Evolutionary conservation across 495 filamentous ascomycete species (phyloP).

Genomic region (Podospora australis): DNA sequence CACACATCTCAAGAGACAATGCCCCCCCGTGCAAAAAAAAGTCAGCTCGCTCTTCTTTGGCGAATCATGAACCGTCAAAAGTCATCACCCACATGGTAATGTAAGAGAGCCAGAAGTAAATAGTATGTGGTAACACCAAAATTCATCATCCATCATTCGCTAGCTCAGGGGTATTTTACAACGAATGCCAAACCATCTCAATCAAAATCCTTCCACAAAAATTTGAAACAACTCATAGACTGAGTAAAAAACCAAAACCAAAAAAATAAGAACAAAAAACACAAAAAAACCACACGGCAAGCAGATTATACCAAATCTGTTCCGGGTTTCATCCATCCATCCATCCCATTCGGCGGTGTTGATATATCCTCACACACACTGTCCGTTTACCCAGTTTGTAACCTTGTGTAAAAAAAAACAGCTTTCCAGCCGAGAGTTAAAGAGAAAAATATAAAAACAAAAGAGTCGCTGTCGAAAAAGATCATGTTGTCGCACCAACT

Average conservation of each 20-base stretch:
- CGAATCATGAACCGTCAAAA: too few species aligned
- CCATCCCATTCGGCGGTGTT: neutral
- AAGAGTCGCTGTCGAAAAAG: neutral
- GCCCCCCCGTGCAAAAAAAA: too few species aligned
- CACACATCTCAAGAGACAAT: too few species aligned
- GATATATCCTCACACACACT: too few species aligned
- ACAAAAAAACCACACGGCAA: constrained; percentile 1
- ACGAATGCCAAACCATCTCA: constrained; percentile 17
- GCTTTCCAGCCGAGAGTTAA: neutral
- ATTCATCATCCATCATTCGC: constrained; percentile 4
- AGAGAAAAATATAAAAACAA: neutral
- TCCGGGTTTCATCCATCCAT: neutral
- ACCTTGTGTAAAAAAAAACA: too few species aligned
- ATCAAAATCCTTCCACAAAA: neutral
- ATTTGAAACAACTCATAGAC: neutral
- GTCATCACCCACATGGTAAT: too few species aligned
- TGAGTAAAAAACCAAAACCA: neutral
- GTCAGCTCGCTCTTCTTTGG: too few species aligned
- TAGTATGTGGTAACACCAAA: neutral
- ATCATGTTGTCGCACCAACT: neutral
- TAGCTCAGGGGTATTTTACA: constrained; percentile 30
- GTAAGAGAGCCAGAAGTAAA: neutral
- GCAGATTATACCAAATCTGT: neutral
- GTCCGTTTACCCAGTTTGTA: too few species aligned
- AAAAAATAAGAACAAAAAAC: neutral